Evolutionary conservation across 2,329 filamentous ascomycete genomes (phyloP), one percentile per base, ranked within the genome.

Genomic region (Penicillium sp.): DNA sequence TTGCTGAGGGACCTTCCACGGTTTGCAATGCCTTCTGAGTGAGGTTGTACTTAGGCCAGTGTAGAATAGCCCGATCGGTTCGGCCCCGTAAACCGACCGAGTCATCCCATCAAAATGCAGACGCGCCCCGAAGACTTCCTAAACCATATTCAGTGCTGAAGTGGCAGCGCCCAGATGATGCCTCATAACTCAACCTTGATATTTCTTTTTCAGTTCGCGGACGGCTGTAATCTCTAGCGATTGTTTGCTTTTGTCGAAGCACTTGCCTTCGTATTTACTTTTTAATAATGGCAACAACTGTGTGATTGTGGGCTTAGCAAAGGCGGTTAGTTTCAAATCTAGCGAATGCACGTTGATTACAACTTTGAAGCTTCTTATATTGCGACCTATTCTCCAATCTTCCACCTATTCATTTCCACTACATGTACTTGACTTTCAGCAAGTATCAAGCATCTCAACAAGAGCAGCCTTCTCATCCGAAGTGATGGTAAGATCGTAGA

Each of bases 381-480:
- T 24, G 13, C 9, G 17, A 19, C 19, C 4, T 19, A 34, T 19
- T 12, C 33, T 21, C 33, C 5, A 21, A 19, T 21, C 17, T 35
- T 13, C 17, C 2, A 21, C 33, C 12, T 35, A 17, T 35, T 35
- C 17, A 21, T 35, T 21, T 21, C 7, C 17, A 35, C 9, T 31
- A 31, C 5, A 31, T 15, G 29, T 31, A 15, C 12, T 31, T 6
- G 2, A 6, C 21, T 26, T 21, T 49, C 17, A 85, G 68, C 85
- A 88, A 12, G 79, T 82, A 55, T 73, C 71, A 62, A 88, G 64
- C 82, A 88, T 87, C 43, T 69, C 73, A 1, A 71, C 72, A 54
- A 90, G 68, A 0, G 85, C 84, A 15, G 69, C 70, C 76, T 87
- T 88, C 77, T 94, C 87, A 0, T 79, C 80, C 41, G 73, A 74